Conservation (phyloP, 768 basidiomycete genomes). For the Daedaleopsis sinensis region DNA sequence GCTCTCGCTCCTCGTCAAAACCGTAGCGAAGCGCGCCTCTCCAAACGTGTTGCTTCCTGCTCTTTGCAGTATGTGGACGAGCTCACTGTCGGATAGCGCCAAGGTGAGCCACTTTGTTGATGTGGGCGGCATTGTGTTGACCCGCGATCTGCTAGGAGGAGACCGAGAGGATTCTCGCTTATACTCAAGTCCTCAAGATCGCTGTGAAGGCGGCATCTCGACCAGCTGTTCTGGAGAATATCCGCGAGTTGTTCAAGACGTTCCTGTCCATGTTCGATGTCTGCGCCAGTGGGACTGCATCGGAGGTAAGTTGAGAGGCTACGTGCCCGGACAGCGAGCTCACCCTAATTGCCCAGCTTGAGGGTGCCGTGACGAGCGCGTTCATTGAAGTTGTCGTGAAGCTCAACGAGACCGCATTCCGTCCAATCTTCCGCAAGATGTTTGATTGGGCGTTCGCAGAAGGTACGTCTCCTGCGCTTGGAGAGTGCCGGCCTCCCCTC, state of each 20-base stretch:
- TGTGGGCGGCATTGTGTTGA: neutral
- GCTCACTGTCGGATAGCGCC: neutral
- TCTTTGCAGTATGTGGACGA: constrained; percentile 59
- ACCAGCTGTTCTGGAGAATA: constrained; percentile 61
- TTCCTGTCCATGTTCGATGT: constrained; percentile 81
- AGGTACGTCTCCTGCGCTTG: constrained; percentile 37
- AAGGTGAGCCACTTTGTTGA: neutral
- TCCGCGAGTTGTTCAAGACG: constrained; percentile 71
- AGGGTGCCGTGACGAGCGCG: constrained; percentile 58
- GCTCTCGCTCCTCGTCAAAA: constrained; percentile 56
- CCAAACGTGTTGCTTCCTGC: constrained; percentile 69
- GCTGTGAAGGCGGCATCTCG: constrained; percentile 67
- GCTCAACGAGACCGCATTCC: constrained; percentile 89
- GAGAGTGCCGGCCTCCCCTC: neutral
- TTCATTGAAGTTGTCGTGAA: constrained; percentile 92
- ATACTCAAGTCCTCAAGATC: constrained; percentile 71
- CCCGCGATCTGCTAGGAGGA: constrained; percentile 8
- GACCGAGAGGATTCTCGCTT: constrained; percentile 38
- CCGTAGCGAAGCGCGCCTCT: constrained; percentile 70
- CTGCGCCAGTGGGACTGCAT: neutral
- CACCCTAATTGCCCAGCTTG: constrained; percentile 43
- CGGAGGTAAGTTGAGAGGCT: neutral
- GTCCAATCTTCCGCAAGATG: constrained; percentile 85
- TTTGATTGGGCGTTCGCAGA: constrained; percentile 93
- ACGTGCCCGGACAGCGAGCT: neutral